phyloP scores from a whole-genome alignment of 192 early-diverging fungal species.

The Backusella circina region DNA sequence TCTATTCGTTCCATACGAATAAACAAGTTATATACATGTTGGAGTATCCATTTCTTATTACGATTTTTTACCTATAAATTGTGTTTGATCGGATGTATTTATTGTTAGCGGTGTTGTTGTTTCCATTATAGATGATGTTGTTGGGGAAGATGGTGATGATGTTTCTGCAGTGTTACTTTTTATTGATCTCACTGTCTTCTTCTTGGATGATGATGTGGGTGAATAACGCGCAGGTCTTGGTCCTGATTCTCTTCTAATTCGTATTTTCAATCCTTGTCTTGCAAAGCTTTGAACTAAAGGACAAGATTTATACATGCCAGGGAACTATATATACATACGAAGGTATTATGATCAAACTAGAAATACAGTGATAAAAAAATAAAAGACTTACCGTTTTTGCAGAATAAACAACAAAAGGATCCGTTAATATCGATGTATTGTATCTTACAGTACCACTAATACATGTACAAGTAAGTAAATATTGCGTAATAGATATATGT shows the following conservation, averaged over 20 bases:
- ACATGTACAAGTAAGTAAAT: slow-evolving; percentile 16
- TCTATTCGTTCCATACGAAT: neutral
- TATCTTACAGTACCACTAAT: slow-evolving; percentile 62
- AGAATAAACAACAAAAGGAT: slow-evolving; percentile 79
- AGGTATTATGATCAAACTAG: neutral
- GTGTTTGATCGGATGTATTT: neutral
- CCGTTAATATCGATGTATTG: slow-evolving; percentile 75
- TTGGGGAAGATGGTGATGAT: neutral
- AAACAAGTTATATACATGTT: neutral
- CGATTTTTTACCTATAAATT: neutral
- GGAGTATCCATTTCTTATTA: neutral
- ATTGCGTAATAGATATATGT: neutral
- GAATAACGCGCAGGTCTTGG: slow-evolving; percentile 13
- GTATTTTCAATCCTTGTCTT: slow-evolving; percentile 90
- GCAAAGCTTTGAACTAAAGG: slow-evolving; percentile 83
- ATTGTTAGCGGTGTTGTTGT: neutral
- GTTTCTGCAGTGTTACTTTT: neutral
- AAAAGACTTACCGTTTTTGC: slow-evolving; percentile 66
- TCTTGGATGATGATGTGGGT: neutral
- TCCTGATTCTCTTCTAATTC: slow-evolving; percentile 80
- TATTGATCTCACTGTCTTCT: neutral
- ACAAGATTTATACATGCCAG: slow-evolving; percentile 64
- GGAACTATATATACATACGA: slow-evolving; percentile 18
- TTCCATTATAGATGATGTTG: neutral
- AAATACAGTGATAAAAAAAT: neutral